phyloP scores from a whole-genome alignment of 495 filamentous ascomycete species.

The Astrocystis sublimbata region DNA sequence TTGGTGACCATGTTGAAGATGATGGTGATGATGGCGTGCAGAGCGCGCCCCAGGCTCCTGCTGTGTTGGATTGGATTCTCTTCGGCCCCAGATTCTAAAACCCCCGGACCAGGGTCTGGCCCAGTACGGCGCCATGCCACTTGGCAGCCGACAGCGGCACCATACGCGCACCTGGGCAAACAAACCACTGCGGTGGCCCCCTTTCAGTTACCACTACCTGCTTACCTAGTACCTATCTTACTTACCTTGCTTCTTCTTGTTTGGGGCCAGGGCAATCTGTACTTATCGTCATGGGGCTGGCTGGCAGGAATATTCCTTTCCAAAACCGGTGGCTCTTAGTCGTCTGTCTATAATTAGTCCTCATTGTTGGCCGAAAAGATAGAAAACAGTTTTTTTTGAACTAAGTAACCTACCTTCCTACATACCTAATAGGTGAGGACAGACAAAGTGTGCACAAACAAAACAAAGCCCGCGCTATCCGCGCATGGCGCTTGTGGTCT shows the following conservation, averaged over 20 bases:
- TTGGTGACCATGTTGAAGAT: not conserved
- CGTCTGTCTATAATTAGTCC: constrained; percentile 16
- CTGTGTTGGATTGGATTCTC: not conserved
- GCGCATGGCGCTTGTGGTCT: constrained; percentile 3
- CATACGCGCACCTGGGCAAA: no score
- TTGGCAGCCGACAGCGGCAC: constrained; percentile 2
- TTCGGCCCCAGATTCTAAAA: constrained; percentile 5
- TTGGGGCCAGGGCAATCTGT: no score
- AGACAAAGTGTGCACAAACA: no score
- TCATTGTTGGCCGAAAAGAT: not conserved
- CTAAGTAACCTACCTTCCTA: no score
- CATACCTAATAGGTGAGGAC: no score
- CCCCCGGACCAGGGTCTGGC: not conserved
- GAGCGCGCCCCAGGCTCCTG: not conserved
- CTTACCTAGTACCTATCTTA: no score
- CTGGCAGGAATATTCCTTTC: no score
- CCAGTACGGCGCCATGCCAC: constrained; percentile 4
- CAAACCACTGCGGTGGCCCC: constrained; percentile 6
- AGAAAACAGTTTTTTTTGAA: no score
- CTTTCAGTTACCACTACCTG: no score
- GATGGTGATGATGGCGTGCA: constrained; percentile 1
- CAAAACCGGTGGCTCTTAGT: constrained; percentile 1
- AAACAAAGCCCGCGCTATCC: constrained; percentile 10
- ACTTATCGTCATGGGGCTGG: not conserved
- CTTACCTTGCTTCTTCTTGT: no score